Percentiles rank a stretch among this genome's conserved stretches.
phyloP scores from a whole-genome alignment of 2,329 filamentous ascomycete genomes.

The Orbilia blumenaviensis region DNA sequence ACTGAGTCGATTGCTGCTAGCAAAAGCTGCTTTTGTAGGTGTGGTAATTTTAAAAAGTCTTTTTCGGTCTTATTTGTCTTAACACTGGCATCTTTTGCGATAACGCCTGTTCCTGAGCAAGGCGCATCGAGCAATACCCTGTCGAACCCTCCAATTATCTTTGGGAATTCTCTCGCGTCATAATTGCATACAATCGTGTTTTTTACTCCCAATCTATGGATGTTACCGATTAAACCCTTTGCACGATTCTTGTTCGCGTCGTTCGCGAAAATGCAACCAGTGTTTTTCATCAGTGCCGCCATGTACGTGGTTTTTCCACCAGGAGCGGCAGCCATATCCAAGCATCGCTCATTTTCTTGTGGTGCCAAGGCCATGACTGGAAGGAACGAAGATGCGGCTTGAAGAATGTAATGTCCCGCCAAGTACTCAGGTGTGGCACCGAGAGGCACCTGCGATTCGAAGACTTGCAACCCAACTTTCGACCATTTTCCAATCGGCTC shows the following conservation, averaged over 20 bases:
- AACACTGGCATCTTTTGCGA: slow-evolving; percentile 93
- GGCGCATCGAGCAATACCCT: slow-evolving; percentile 92
- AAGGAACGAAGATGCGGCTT: slow-evolving; percentile 94
- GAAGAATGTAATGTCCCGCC: slow-evolving; percentile 95
- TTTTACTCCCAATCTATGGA: slow-evolving; percentile 90
- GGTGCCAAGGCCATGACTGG: slow-evolving; percentile 97
- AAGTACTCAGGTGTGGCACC: slow-evolving; percentile 98
- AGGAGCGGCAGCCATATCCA: slow-evolving; percentile 94
- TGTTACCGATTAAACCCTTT: slow-evolving; percentile 97
- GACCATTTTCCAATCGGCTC: slow-evolving; percentile 99
- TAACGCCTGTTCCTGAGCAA: slow-evolving; percentile 96
- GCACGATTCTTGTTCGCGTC: slow-evolving; percentile 92
- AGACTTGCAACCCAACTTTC: slow-evolving; percentile 95
- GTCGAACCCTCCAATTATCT: slow-evolving; percentile 94
- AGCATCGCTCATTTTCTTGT: slow-evolving; percentile 87
- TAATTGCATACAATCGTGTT: slow-evolving; percentile 97
- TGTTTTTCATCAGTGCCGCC: slow-evolving; percentile 98
- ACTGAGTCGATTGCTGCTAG: slow-evolving; percentile 94
- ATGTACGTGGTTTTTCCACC: slow-evolving; percentile 97
- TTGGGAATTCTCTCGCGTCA: slow-evolving; percentile 91
- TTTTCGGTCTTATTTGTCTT: slow-evolving; percentile 98
- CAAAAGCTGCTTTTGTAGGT: slow-evolving; percentile 92
- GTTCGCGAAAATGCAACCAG: slow-evolving; percentile 93
- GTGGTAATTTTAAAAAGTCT: slow-evolving; percentile 91
- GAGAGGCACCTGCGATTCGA: slow-evolving; percentile 85